Evolutionary conservation across 306 rosid genomes (phyloP).

Genomic region (Delonix regia): DNA sequence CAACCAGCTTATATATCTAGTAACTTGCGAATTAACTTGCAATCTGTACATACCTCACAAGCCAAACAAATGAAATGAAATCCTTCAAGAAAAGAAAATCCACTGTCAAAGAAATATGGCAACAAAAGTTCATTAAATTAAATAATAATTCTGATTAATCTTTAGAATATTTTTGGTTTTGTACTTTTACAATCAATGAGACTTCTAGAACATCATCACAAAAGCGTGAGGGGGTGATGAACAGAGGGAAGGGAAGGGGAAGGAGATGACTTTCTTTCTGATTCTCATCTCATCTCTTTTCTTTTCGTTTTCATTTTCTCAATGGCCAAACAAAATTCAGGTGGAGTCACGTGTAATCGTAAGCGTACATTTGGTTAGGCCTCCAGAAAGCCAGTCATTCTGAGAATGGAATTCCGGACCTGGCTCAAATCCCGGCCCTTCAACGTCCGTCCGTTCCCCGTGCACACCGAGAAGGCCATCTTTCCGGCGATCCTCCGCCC

Average conservation of each 20-base stretch:
- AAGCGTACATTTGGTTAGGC: constrained; percentile 33
- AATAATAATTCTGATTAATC: neutral
- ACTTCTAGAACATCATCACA: constrained; percentile 28
- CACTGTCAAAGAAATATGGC: neutral
- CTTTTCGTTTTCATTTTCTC: constrained; percentile 1
- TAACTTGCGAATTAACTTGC: neutral
- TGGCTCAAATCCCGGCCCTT: constrained; percentile 88
- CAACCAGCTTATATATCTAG: neutral
- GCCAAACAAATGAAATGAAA: neutral
- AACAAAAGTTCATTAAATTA: neutral
- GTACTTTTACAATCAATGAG: constrained; percentile 31
- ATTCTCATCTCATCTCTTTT: neutral
- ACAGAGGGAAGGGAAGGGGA: neutral
- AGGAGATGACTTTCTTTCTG: neutral
- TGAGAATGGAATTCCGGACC: constrained; percentile 80
- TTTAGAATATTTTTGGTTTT: neutral
- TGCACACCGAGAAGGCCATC: constrained; percentile 71
- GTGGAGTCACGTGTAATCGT: neutral
- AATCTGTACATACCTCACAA: constrained; percentile 7
- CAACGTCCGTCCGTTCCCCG: constrained; percentile 84
- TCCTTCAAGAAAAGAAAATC: constrained; percentile 9
- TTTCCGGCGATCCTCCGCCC: constrained; percentile 64
- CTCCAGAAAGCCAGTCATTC: constrained; percentile 93
- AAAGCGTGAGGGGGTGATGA: neutral
- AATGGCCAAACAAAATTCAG: neutral